Evolutionary conservation across 257 asterid genomes (phyloP).

Genomic region (Nicotiana otophora): DNA sequence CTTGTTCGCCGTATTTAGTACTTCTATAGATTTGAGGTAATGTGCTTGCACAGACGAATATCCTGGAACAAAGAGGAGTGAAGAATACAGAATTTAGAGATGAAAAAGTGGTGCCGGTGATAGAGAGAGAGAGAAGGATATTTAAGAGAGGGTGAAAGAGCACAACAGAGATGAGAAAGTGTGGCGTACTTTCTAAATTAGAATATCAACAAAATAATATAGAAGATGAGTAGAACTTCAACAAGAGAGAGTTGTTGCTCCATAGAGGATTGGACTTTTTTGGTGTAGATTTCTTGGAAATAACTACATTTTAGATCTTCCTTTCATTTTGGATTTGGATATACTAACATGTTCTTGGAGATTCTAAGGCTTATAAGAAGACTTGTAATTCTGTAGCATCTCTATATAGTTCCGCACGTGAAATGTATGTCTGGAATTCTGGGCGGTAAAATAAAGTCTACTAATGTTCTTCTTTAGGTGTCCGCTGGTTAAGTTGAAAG

Average conservation of each 20-base stretch:
- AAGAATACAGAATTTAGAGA: not conserved
- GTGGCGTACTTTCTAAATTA: not conserved
- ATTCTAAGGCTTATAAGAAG: not conserved
- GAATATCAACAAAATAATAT: not conserved
- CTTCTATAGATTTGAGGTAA: not conserved
- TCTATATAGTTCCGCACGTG: not conserved
- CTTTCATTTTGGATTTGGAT: not conserved
- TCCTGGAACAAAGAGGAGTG: not conserved
- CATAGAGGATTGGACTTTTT: not conserved
- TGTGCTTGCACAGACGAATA: not conserved
- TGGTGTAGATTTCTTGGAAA: not conserved
- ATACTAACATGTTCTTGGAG: not conserved
- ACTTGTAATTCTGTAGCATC: not conserved
- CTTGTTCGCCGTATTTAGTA: not conserved
- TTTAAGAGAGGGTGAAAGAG: not conserved
- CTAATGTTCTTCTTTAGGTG: not conserved
- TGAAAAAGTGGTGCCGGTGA: not conserved
- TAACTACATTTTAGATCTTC: not conserved
- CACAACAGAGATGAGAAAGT: not conserved
- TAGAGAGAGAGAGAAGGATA: not conserved
- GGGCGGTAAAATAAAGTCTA: not conserved
- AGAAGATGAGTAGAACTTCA: not conserved
- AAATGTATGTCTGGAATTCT: not conserved
- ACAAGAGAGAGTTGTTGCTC: not conserved
- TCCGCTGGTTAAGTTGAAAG: not conserved